Conservation (phyloP, 2,329 filamentous ascomycete species). For the Nemania sp. region DNA sequence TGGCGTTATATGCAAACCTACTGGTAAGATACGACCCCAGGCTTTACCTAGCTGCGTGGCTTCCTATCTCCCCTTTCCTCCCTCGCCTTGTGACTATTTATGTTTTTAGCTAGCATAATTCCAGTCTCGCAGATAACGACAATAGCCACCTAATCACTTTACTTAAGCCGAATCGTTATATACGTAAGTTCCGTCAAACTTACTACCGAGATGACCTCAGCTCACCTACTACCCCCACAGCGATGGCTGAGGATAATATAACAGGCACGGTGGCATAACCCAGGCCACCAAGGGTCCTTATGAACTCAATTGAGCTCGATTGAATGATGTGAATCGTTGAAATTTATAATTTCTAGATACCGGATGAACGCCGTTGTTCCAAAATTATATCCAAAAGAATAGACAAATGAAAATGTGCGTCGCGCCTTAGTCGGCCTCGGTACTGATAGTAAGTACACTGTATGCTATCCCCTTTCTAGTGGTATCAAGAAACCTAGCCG, state of each 20-base stretch:
- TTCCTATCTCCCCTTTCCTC: background rate
- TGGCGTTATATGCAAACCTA: conserved; percentile 22
- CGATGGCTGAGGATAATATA: no score
- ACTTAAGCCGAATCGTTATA: no score
- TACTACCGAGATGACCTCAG: no score
- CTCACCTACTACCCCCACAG: no score
- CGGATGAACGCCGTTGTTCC: conserved; percentile 32
- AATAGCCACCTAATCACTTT: no score
- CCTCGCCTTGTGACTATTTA: background rate
- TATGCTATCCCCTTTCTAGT: conserved; percentile 31
- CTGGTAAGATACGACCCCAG: conserved; percentile 5
- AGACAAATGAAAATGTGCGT: conserved; percentile 44
- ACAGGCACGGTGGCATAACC: no score
- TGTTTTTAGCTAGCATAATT: no score
- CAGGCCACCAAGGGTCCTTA: no score
- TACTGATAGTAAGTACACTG: conserved; percentile 25
- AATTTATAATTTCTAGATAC: conserved; percentile 42
- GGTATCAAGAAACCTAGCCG: conserved; percentile 31
- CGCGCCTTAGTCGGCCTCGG: conserved; percentile 27
- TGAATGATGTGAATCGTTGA: conserved; percentile 38
- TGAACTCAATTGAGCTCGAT: no score
- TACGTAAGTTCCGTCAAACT: no score
- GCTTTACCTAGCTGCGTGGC: background rate
- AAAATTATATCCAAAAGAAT: conserved; percentile 28
- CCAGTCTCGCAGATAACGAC: no score